Evolutionary conservation across 2,329 filamentous ascomycete species (phyloP).

Genomic region (Mycosphaerella sp.): DNA sequence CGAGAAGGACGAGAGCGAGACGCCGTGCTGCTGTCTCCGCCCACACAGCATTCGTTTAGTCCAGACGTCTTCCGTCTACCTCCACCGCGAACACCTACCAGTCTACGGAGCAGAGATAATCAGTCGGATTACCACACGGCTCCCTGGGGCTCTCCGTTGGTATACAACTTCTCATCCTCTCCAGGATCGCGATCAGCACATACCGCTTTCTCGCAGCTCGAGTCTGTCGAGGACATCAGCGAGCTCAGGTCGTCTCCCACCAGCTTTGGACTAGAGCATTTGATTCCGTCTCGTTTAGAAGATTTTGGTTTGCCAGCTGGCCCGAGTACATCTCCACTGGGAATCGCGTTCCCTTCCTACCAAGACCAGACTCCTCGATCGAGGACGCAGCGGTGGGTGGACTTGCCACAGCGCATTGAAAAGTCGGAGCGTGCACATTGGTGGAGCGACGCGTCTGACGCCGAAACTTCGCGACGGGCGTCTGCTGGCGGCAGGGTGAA

Average conservation of each 20-base stretch:
- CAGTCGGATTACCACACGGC: conserved; percentile 53
- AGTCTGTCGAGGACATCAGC: conserved; percentile 25
- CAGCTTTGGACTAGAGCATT: conserved; percentile 34
- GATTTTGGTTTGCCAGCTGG: conserved; percentile 19
- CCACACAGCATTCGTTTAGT: conserved; percentile 9
- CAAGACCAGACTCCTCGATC: conserved; percentile 29
- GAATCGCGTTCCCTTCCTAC: conserved; percentile 13
- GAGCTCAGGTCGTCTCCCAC: conserved; percentile 28
- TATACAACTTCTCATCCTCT: conserved; percentile 52
- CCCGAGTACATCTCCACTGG: conserved; percentile 14
- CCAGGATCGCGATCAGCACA: conserved; percentile 30
- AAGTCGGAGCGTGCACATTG: conserved; percentile 54
- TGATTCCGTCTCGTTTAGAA: conserved; percentile 30
- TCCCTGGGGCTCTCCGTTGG: conserved; percentile 87
- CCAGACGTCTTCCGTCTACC: conserved; percentile 24
- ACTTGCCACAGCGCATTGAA: conserved; percentile 26
- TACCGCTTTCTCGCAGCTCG: conserved; percentile 30
- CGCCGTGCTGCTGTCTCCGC: conserved; percentile 4
- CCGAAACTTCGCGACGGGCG: conserved; percentile 23
- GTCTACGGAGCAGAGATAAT: conserved; percentile 26
- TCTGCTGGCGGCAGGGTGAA: conserved; percentile 5
- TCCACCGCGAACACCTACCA: conserved; percentile 30
- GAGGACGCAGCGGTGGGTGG: conserved; percentile 31
- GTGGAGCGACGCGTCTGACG: conserved; percentile 69
- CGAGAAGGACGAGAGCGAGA: conserved; percentile 7